Conservation (phyloP, 2,329 filamentous ascomycete species). For the Byssothecium circinans region DNA sequence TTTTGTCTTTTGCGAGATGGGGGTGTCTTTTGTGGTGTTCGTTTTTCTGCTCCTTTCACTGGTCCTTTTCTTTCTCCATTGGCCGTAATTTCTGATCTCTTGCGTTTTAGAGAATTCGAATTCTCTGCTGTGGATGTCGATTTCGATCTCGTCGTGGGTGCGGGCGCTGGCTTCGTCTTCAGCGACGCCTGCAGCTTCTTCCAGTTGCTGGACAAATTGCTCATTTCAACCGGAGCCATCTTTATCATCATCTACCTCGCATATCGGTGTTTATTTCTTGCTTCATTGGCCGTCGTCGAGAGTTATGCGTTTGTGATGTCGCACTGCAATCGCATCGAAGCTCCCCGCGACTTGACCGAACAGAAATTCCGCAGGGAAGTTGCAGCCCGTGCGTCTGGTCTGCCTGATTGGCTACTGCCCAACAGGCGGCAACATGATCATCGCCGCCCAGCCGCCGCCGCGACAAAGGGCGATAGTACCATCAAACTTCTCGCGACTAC, state of each 20-base stretch:
- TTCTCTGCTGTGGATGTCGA: slow-evolving; percentile 27
- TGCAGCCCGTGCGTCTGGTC: slow-evolving; percentile 9
- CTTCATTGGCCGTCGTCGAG: slow-evolving; percentile 14
- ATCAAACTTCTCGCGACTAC: slow-evolving; percentile 29
- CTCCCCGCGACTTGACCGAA: slow-evolving; percentile 7
- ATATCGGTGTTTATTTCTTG: slow-evolving; percentile 26
- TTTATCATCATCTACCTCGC: slow-evolving; percentile 28
- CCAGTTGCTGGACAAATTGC: slow-evolving; percentile 65
- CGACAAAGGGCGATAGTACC: slow-evolving; percentile 17
- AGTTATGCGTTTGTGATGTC: slow-evolving; percentile 14
- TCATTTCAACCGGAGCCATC: slow-evolving; percentile 46
- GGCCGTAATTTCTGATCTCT: slow-evolving; percentile 25
- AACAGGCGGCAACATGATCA: slow-evolving; percentile 19
- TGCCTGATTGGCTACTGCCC: slow-evolving; percentile 7
- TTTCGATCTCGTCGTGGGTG: too few relatives aligned
- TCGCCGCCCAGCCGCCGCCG: too few relatives aligned
- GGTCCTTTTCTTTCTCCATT: slow-evolving; percentile 27
- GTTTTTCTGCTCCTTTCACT: slow-evolving; percentile 38
- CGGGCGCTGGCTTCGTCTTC: slow-evolving; percentile 35
- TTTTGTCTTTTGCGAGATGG: slow-evolving; percentile 40
- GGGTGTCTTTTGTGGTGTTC: slow-evolving; percentile 19
- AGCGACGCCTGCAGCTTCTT: slow-evolving; percentile 70
- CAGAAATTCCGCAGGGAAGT: slow-evolving; percentile 16
- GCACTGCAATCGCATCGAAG: slow-evolving; percentile 1
- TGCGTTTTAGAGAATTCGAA: slow-evolving; percentile 37